Base-by-base conservation (phyloP, 768 basidiomycete genomes). In the Pleurotus pulmonarius region DNA sequence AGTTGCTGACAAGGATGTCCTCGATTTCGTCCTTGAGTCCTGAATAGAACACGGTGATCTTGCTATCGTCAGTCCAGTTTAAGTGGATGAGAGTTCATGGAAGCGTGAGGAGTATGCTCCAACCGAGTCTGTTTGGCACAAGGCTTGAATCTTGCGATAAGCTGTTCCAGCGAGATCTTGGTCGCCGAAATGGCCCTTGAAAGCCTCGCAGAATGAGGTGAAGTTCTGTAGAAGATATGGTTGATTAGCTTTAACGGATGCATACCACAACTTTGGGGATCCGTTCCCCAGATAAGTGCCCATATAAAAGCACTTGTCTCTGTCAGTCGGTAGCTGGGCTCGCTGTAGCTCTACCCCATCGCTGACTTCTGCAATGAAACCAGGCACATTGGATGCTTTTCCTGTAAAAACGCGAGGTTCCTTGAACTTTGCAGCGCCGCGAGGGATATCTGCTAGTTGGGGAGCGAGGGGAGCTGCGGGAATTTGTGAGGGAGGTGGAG, bases 201-300 rank as follows among this genome's bases (percentile, higher is more conserved):
- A 73, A 2, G 53, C 62, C 2, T 46, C 52, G n/a, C 69, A 34
- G 37, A 73, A 69, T 1, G 18, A 40, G 8, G 57, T 58, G 56
- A 61, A 75, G 56, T 70, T 52, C 3, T 65, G 47, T 18, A 73
- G 62, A n/a, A 73, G 59, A 7, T 45, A 13, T 8, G 55, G 18
- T 1, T 60, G 49, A 22, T 56, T 40, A 39, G 37, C 46, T 48
- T 67, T 58, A n/a, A 73, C 49, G 4, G 63, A 57, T 9, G 61
- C 56, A 54, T 65, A 73, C 73, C 74, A 74, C 16, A 63, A 56
- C 39, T 62, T 59, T 7, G 70, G 70, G 8, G 63, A 56, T 1
- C 69, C 70, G 55, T 70, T 68, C 13, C 58, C 59, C 34, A 74
- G 60, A 49, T 68, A 71, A 25, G 65, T 58, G 8, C 60, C 58